Evolutionary conservation across 1,284 basidiomycete genomes (phyloP), one percentile per base, ranked within the genome.

Genomic region (Mycena citricolor): DNA sequence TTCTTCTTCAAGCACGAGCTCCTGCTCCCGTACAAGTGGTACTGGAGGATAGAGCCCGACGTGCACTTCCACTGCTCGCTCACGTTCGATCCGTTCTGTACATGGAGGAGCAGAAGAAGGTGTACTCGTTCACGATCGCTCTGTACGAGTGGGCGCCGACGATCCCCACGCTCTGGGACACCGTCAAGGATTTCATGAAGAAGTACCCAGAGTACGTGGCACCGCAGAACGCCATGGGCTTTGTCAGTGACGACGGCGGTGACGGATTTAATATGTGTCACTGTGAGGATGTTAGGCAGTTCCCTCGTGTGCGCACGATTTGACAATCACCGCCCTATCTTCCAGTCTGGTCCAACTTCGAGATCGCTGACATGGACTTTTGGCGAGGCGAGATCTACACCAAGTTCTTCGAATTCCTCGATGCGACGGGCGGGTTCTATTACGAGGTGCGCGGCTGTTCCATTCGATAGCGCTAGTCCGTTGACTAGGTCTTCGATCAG

Each of bases 51-150:
- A 24, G 64, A 65, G 61, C 87, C 87, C 1, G 74, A 77, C 32
- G 80, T 89, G 52, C 77, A 81, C 60, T 84, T 83, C 64, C 79
- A 79, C 63, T 90, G 87, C 56, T 81, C 90, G 52, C 51, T 89
- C 37, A 67, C 75, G 43, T 62, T 83, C 52, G 88, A 91, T 57
- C 88, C 87, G 0, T 90, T 90, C 69, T 83, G 22, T 77, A 77
- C 54, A 84, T 90, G 85, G 69, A 86, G 59, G 76, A 86, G 42
- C 66, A 79, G 51, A 72, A 81, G 45, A 89, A 88, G 61, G 66
- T 78, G 3, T 86, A 87, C 49, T 16, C 25, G 5, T 90, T 86
- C 62, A 86, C 84, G 0, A 76, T 91, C 31, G 77, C 85, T 0
- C 69, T 90, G 60, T 85, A 82, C 62, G 89, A 91, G 61, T 88